phyloP scores from a whole-genome alignment of 2,329 filamentous ascomycete genomes.

The Verticillium isaacii region DNA sequence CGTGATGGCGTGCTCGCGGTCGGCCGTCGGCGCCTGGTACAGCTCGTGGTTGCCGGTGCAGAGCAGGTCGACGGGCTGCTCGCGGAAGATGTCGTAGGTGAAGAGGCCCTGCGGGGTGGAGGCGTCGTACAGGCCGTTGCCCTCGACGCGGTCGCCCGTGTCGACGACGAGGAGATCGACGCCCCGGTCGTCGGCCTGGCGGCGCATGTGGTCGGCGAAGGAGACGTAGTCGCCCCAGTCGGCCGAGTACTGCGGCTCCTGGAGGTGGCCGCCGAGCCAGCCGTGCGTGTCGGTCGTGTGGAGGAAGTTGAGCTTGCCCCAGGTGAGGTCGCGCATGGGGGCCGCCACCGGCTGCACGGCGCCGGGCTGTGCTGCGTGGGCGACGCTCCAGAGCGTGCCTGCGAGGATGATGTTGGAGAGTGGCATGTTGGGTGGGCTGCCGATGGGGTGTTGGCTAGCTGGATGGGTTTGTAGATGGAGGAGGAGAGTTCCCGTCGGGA shows the following conservation, averaged over 20 bases:
- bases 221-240: conserved; percentile 99
- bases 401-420: conserved; percentile 12
- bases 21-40: conserved; percentile 74
- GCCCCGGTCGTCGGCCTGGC: conserved; percentile 71
- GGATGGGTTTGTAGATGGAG: background rate
- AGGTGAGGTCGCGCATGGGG: conserved; percentile 77
- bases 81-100: conserved; percentile 78
- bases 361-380: conserved; percentile 64
- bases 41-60: conserved; percentile 94
- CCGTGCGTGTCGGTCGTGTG: conserved; percentile 96
- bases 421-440: background rate
- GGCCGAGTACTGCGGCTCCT: conserved; percentile 90
- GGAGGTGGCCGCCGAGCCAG: conserved; percentile 89
- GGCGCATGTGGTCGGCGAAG: conserved; percentile 77
- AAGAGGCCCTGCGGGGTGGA: conserved; percentile 84
- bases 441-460: background rate
- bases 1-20: conserved; percentile 72
- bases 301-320: conserved; percentile 96
- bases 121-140: conserved; percentile 90
- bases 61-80: conserved; percentile 79
- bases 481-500: background rate
- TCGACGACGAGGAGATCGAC: conserved; percentile 89
- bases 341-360: conserved; percentile 73
- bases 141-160: conserved; percentile 89
- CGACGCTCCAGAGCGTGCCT: conserved; percentile 28